Percentiles rank a stretch among this genome's conserved stretches.
These are phyloP conservation scores for Cyamopsis tetragonoloba DNA, from an alignment of 306 rosid species.

Conservation along the genomic window DNA sequence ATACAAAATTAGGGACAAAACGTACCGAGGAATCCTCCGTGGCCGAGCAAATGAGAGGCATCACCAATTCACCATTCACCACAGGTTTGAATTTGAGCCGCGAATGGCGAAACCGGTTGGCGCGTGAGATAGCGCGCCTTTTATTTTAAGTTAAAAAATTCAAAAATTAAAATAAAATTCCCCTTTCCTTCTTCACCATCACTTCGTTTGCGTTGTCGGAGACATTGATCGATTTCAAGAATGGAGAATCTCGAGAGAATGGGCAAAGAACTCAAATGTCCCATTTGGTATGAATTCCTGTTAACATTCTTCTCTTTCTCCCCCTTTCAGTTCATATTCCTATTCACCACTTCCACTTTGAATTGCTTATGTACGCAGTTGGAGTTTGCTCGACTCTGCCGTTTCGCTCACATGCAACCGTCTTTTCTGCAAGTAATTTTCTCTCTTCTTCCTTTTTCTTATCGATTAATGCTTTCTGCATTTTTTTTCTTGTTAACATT, in stretches of 20 bases:
- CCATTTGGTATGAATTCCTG: constrained; percentile 58
- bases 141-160: too few species aligned
- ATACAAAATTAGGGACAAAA: neutral
- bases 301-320: neutral
- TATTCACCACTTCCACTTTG: neutral
- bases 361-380: constrained; percentile 39
- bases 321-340: neutral
- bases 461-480: neutral
- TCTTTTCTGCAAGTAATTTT: constrained; percentile 72
- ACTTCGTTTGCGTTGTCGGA: too few species aligned
- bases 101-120: constrained; percentile 7
- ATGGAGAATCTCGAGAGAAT: constrained; percentile 72
- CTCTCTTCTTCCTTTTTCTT: neutral
- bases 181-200: too few species aligned
- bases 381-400: constrained; percentile 57
- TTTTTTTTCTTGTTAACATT: neutral
- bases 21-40: neutral
- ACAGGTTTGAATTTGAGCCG: constrained; percentile 6
- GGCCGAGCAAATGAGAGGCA: too few species aligned
- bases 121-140: constrained; percentile 31
- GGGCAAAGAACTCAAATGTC: constrained; percentile 89
- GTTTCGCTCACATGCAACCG: constrained; percentile 83
- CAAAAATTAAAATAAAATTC: neutral
- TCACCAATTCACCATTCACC: neutral
- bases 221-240: neutral